Base-by-base conservation (phyloP, 257 asterid species). In the Ligustrum vulgare region DNA sequence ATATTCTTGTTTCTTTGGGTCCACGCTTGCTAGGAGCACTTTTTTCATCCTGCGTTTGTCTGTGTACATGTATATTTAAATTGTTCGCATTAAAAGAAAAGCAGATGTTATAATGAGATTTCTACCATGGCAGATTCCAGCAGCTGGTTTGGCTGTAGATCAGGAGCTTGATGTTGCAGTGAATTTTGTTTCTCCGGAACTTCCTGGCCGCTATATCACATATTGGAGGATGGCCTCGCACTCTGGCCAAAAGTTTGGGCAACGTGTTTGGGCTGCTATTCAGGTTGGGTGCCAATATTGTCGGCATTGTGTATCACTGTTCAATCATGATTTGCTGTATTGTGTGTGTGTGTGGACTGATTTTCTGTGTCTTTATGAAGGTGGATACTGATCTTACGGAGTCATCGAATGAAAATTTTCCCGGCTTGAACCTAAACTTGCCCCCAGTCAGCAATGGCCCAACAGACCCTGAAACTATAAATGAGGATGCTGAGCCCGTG, bases 151-250 rank as follows among this genome's bases (percentile, higher is more conserved):
- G 76, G 80, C 78, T 73, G 80, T 78, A 8, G 89, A 85, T 45
- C 80, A 88, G 36, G 98, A 91, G 80, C 87, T 91, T 74, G 97
- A 95, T 49, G 85, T 95, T 25, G 91, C 97, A 2, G 88, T 93
- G 68, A 98, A 95, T 80, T 93, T 95, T 78, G 71, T 83, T 72
- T 86, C 99, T n/a, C 99, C 99, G 0, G 83, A 82, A 74, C 88
- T 79, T 81, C 95, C 96, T 58, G 99, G 99, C 2, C 87, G 93
- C n/a, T 93, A 95, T 37, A 75, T 93, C 78, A 91, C 99, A 1
- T 91, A 90, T 83, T 95, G 98, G 98, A 90, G 94, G 81, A 84
- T 95, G 98, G 87, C 93, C 71, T 82, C 94, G 9, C 91, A 97
- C 10, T 83, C 93, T 58, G 98, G 99, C 62, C 97, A 90, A 39